Base-by-base conservation (phyloP, 2,329 filamentous ascomycete genomes). In the Aspergillus ustus region DNA sequence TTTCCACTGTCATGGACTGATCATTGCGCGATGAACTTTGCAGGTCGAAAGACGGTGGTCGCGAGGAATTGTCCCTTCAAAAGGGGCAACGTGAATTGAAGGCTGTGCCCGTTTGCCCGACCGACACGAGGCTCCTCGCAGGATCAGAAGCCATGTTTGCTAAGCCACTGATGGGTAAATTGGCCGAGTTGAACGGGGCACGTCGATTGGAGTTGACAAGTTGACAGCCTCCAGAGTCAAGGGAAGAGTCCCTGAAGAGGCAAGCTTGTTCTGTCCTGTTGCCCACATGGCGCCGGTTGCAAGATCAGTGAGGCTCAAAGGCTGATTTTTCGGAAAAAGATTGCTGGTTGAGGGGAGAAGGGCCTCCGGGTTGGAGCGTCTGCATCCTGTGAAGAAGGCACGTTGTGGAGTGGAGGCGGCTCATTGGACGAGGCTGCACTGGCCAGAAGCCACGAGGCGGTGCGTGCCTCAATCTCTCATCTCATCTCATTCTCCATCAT, bases 361-460 rank as follows among this genome's bases (percentile, higher is more conserved):
- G 22, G 20, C 19, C 22, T 7, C 19, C 25, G 37, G 31, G 20
- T 34, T n/a, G 22, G n/a, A 49, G 20, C 13, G 37, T 25, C n/a
- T n/a, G 28, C 28, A 50, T 43, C 48, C n/a, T 44, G 48, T 50
- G 44, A 6, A 49, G 53, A 25, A 17, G 28, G 52, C 61, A 63
- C 61, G 57, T 63, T 63, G 31, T 25, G 48, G 13, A 19, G 13
- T 28, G 34, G 49, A 19, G 34, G 20, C 2, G 37, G 50, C 49
- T 22, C 28, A 63, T 60, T 63, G 61, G 61, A 22, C 19, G 29
- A 25, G n/a, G 22, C 19, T 13, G 19, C 25, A 50, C 52, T 52
- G 53, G 19, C 11, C 31, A 13, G n/a, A 22, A 25, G 40, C 52
- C 25, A 46, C 43, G n/a, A n/a, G 53, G 53, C 53, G 34, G 53